Base-by-base conservation (phyloP, 371 early-diverging fungal species). In the Apophysomyces ossiformis region DNA sequence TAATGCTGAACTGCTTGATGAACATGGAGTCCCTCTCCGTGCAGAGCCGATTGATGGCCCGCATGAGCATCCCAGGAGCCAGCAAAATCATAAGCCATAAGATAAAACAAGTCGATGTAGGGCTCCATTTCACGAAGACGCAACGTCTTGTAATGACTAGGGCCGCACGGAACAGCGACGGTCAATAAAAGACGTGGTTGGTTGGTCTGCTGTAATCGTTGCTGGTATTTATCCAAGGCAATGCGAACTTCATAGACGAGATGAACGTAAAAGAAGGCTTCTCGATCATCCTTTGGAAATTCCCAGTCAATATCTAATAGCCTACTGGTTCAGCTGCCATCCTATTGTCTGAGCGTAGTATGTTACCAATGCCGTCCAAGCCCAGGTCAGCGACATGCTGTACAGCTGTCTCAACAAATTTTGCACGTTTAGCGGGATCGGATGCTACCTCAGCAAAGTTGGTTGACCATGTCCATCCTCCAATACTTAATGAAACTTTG, bases 401-500 rank as follows among this genome's bases (percentile, higher is more conserved):
- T 13, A 92, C 71, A 18, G 90, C 81, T 1, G 85, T 80, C 13
- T 74, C 67, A 16, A 92, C 85, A 78, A 95, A 92, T 6, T 74
- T 75, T 63, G 81, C 70, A 36, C 93, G 77, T 58, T 81, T 82
- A 7, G 71, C 73, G 4, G 84, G 79, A 67, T 79, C 77, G 1
- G 89, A 73, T 0, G 87, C 86, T 45, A 95, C 92, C 0, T 80
- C 80, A 2, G 93, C 90, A 75, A 97, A 97, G 63, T 90, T 84
- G 58, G 89, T 91, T 2, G 93, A 92, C 87, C 88, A 90, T 4
- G 92, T 89, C 95, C 95, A 95, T 2, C 97, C 96, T 18, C 96
- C 97, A 43, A 96, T 86, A 58, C 93, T 90, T 0, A 94, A 81
- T 1, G 87, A 83, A 26, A 90, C 85, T 61, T 90, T 92, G 37